Evolutionary conservation across 805 yeast genomes (phyloP), one percentile per base, ranked within the genome.

Genomic region (Komagataella mondaviorum): DNA sequence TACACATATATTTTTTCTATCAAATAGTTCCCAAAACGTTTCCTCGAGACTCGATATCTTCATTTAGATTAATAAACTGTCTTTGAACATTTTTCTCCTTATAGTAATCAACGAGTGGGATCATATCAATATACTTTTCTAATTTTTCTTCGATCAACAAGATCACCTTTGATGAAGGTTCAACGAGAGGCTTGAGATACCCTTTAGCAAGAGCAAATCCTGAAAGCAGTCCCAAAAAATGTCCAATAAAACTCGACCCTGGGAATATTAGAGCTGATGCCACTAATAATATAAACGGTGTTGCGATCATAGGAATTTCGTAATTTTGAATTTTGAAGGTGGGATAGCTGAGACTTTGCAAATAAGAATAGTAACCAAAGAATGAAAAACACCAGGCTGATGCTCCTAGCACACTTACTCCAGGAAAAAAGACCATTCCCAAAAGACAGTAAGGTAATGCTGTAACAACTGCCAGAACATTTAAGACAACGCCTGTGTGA

Each of bases 401-500:
- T 20, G 88, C 75, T 1, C 95, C 95, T 17, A 81, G 64, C 1
- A 80, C 82, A 8, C 75, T 69, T 1, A 75, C 67, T 3, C 70
- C 59, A 8, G 85, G 84, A 54, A 70, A 80, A 14, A 84, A 67
- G 4, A 70, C 8, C 53, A 68, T 56, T 1, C 83, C 82, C 4
- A 78, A 60, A 6, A 77, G 23, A 57, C 84, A 75, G 65, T 76
- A 83, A 47, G 78, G 75, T 45, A 87, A 59, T 3, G 85, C 96
- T 2, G 91, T 75, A 3, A 78, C 64, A 1, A 83, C 80, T 1
- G 95, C 86, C 49, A 84, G 65, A 23, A 85, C 60, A 62, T 88
- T 88, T 52, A 89, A 69, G 14, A 88, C 81, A 48, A 89, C 71
- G 3, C 95, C 96, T 3, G 96, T 85, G 64, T 87, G 79, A 2